phyloP scores from a whole-genome alignment of 2,329 filamentous ascomycete species.

The Fusarium verrucosum region DNA sequence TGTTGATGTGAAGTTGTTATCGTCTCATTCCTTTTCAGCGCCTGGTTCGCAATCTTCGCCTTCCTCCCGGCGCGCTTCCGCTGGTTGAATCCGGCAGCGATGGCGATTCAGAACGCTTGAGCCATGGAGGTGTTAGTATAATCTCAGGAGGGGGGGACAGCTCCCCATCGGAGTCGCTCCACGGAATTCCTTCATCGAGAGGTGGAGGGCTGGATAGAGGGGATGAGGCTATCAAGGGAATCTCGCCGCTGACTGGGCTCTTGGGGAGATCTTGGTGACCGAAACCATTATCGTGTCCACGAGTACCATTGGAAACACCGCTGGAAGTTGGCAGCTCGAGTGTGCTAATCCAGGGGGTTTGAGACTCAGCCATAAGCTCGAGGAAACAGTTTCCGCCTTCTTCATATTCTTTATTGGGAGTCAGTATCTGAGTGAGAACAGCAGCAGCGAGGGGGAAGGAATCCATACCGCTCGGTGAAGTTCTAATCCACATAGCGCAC shows the following conservation, averaged over 20 bases:
- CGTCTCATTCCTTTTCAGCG: neutral
- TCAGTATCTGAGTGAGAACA: neutral
- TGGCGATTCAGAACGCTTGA: neutral
- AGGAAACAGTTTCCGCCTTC: neutral
- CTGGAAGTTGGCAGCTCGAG: neutral
- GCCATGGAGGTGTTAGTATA: constrained; percentile 30
- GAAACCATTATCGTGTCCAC: neutral
- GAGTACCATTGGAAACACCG: neutral
- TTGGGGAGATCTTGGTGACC: neutral
- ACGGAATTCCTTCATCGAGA: neutral
- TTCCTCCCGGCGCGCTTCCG: neutral
- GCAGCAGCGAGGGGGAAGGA: neutral
- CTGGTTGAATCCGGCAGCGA: neutral
- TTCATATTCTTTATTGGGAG: neutral
- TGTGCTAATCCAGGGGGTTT: neutral
- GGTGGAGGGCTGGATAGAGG: neutral
- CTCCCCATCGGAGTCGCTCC: constrained; percentile 8
- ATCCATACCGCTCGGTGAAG: constrained; percentile 20
- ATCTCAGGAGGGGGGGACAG: constrained; percentile 30
- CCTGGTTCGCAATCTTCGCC: neutral
- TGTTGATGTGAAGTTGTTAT: neutral
- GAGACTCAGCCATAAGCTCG: neutral
- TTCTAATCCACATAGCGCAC: constrained; percentile 39
- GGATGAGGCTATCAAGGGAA: neutral
- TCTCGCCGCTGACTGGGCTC: neutral